Evolutionary conservation across 352 stramenopile genomes (phyloP).

Genomic region (Pythium rishiriense): DNA sequence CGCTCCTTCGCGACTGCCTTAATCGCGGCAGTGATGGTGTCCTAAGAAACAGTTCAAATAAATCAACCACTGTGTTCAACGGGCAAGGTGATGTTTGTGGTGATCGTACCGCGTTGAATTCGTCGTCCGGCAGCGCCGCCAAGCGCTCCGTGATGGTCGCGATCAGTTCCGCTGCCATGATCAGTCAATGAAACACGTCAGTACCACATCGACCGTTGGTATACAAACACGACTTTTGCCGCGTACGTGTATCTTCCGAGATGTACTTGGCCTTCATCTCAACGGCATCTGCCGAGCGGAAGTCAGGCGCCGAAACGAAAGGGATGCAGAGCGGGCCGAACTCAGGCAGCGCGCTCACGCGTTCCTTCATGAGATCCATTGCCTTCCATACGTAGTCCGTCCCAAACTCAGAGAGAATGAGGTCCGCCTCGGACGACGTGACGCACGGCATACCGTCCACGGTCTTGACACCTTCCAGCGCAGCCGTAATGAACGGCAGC

Average conservation of each 20-base stretch:
- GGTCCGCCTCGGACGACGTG: constrained; percentile 24
- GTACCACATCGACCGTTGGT: background rate
- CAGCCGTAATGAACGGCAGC: constrained; percentile 60
- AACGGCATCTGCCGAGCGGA: constrained; percentile 45
- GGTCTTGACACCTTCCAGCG: constrained; percentile 36
- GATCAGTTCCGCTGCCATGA: constrained; percentile 46
- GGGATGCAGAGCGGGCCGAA: constrained; percentile 75
- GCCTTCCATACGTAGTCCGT: constrained; percentile 71
- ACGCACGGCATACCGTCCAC: constrained; percentile 24
- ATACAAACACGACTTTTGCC: background rate
- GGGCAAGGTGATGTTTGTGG: background rate
- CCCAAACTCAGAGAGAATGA: constrained; percentile 56
- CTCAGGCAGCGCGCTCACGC: constrained; percentile 74
- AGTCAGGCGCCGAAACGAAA: constrained; percentile 68
- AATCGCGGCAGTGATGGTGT: constrained; percentile 75
- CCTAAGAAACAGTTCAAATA: constrained; percentile 29
- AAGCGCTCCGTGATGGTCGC: constrained; percentile 46
- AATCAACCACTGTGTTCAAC: background rate
- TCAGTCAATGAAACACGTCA: background rate
- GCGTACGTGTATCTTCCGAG: constrained; percentile 48
- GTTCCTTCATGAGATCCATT: constrained; percentile 88
- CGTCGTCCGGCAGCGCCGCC: constrained; percentile 50
- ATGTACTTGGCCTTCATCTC: constrained; percentile 82
- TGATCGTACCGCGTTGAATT: constrained; percentile 58
- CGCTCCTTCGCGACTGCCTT: constrained; percentile 74